Conservation (phyloP, 1,284 basidiomycete species). For the Leccinum subatratum region DNA sequence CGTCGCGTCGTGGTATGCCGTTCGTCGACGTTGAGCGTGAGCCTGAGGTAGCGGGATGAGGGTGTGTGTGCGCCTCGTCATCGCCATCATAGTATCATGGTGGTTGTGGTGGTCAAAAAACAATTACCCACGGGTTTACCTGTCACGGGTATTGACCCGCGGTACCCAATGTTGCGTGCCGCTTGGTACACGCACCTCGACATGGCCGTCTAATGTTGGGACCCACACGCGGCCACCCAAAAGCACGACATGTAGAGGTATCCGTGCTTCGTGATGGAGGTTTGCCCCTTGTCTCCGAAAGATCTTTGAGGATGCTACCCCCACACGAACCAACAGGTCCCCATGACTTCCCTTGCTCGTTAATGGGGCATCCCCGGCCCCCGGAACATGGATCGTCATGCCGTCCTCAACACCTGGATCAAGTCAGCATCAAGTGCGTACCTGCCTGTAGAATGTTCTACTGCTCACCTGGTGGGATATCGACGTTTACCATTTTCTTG, state of each 20-base stretch:
- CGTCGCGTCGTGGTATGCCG: too few species aligned
- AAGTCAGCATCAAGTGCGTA: constrained; percentile 17
- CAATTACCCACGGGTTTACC: too few species aligned
- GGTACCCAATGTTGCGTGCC: constrained; percentile 77
- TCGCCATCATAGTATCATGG: too few species aligned
- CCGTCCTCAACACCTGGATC: constrained; percentile 88
- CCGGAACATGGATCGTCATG: constrained; percentile 84
- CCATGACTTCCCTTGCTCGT: constrained; percentile 74
- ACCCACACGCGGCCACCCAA: constrained; percentile 90
- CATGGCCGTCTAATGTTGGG: constrained; percentile 93
- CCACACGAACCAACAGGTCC: constrained; percentile 85
- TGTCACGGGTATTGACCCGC: too few species aligned
- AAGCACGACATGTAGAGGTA: constrained; percentile 89
- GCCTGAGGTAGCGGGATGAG: too few species aligned
- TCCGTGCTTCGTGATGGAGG: constrained; percentile 85
- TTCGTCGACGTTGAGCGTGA: too few species aligned
- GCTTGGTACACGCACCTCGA: constrained; percentile 88
- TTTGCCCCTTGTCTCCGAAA: constrained; percentile 93
- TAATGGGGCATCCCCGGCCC: constrained; percentile 83
- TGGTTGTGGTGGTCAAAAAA: too few species aligned
- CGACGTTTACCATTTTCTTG: constrained; percentile 75
- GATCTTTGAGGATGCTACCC: constrained; percentile 75
- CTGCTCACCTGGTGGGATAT: constrained; percentile 77
- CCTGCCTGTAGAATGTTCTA: constrained; percentile 11
- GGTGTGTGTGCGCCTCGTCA: too few species aligned